Evolutionary conservation across 1,139 yeast species (phyloP).

Genomic region (Nakaseomyces delphensis): DNA sequence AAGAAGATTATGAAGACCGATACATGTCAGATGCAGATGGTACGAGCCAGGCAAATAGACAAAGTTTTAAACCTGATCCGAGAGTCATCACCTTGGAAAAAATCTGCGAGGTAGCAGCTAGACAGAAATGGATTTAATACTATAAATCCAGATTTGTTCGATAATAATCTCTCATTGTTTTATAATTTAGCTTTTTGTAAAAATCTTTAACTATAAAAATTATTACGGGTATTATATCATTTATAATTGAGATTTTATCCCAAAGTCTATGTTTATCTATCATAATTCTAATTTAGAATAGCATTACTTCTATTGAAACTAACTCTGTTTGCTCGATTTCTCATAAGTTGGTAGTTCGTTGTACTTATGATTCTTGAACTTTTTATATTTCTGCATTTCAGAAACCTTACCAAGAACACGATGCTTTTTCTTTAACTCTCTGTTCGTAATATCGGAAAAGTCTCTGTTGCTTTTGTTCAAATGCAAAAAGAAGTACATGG

Average conservation of each 20-base stretch:
- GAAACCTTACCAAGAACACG: constrained; percentile 36
- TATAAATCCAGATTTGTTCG: not conserved
- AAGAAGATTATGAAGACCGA: constrained; percentile 10
- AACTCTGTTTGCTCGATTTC: constrained; percentile 26
- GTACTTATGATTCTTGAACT: constrained; percentile 34
- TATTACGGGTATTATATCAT: not conserved
- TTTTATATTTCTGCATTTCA: constrained; percentile 29
- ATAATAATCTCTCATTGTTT: not conserved
- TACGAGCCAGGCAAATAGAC: constrained; percentile 11
- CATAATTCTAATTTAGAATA: not conserved
- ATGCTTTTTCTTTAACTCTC: constrained; percentile 45
- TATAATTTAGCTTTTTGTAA: not conserved
- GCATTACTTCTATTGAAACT: constrained; percentile 4
- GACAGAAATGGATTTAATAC: constrained; percentile 31
- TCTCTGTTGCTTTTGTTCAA: constrained; percentile 45
- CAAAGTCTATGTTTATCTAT: not conserved
- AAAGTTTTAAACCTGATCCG: constrained; percentile 28
- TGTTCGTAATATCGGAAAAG: constrained; percentile 36
- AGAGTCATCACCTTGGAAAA: constrained; percentile 31
- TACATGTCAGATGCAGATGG: constrained; percentile 9
- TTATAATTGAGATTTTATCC: not conserved
- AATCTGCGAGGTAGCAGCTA: constrained; percentile 32
- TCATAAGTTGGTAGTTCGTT: constrained; percentile 35
- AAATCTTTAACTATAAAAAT: not conserved
- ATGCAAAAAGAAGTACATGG: constrained; percentile 55